Conservation (phyloP, 2,329 filamentous ascomycete species). For the Calonectria ilicicola region DNA sequence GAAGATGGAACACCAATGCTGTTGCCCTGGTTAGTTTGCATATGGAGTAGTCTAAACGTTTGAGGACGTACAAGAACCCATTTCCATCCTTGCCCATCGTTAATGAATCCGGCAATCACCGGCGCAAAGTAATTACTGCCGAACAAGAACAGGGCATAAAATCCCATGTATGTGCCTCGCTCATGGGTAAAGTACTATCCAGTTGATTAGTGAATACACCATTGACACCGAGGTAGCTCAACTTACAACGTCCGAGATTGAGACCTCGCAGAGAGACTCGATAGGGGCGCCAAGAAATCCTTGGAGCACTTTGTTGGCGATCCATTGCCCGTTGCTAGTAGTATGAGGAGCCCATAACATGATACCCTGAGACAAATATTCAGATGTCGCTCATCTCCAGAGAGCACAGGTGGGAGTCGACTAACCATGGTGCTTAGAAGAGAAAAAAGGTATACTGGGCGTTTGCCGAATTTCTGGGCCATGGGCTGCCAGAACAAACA, state of each 20-base stretch:
- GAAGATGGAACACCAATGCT: slow-evolving; percentile 26
- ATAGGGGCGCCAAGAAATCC: background rate
- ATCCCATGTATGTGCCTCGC: background rate
- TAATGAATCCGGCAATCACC: slow-evolving; percentile 13
- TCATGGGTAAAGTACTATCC: background rate
- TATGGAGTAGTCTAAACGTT: too few relatives aligned
- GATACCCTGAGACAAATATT: background rate
- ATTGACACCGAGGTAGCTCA: background rate
- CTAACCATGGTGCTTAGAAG: background rate
- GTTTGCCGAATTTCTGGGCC: slow-evolving; percentile 56
- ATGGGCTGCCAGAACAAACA: slow-evolving; percentile 59
- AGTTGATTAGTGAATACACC: background rate
- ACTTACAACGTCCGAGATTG: background rate
- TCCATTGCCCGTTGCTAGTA: background rate
- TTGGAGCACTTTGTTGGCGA: background rate
- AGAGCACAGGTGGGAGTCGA: too few relatives aligned
- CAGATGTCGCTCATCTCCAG: background rate
- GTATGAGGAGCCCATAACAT: background rate
- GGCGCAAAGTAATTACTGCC: background rate
- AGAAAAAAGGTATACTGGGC: slow-evolving; percentile 35
- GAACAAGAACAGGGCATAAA: background rate
- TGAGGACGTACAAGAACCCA: slow-evolving; percentile 21
- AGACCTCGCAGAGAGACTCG: background rate
- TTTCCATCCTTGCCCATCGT: slow-evolving; percentile 25
- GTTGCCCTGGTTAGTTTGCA: background rate